Evolutionary conservation across 257 asterid genomes (phyloP).

Genomic region (Lantana camara): DNA sequence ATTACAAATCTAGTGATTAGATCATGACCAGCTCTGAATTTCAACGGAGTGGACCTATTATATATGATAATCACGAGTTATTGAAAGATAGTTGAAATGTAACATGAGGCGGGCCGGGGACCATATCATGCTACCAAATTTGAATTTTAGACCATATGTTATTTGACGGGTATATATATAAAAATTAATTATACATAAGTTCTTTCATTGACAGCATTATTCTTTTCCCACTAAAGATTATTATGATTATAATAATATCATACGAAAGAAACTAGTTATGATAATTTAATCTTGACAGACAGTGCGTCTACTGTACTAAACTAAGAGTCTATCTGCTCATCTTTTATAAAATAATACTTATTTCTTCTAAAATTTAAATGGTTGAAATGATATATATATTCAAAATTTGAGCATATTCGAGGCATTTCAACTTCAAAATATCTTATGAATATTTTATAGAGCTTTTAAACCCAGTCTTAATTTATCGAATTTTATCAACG

Average conservation of each 20-base stretch:
- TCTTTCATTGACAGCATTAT: neutral
- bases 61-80: neutral
- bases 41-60: constrained; percentile 2
- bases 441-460: too few relatives aligned
- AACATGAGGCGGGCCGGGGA: neutral
- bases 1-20: neutral
- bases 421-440: too few relatives aligned
- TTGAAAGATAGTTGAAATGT: neutral
- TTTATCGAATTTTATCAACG: too few relatives aligned
- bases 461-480: too few relatives aligned
- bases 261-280: neutral
- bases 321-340: neutral
- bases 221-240: neutral
- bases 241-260: neutral
- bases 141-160: neutral
- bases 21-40: neutral
- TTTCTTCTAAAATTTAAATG: too few relatives aligned
- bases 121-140: neutral
- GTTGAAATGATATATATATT: too few relatives aligned
- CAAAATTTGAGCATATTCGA: too few relatives aligned
- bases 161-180: too few relatives aligned
- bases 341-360: neutral
- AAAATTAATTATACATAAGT: neutral
- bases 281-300: neutral
- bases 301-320: neutral